Conservation (phyloP, 2,329 filamentous ascomycete species). For the Orbilia oligospora region DNA sequence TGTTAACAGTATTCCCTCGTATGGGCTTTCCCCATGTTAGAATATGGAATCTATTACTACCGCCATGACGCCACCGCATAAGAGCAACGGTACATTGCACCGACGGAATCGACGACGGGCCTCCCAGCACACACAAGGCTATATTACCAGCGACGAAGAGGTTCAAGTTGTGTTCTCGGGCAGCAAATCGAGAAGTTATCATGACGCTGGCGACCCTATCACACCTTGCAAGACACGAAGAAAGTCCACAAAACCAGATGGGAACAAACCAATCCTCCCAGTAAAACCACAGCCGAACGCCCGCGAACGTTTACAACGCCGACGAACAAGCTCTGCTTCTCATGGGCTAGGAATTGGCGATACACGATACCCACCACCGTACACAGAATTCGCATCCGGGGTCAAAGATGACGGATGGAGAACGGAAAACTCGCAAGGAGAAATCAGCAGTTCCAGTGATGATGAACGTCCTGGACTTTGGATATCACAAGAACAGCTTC, state of each 20-base stretch:
- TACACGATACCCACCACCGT: slow-evolving; percentile 39
- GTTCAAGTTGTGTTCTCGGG: slow-evolving; percentile 49
- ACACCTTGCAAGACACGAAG: slow-evolving; percentile 47
- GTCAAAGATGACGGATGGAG: slow-evolving; percentile 53
- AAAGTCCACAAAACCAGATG: slow-evolving; percentile 18
- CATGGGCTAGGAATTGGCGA: slow-evolving; percentile 34
- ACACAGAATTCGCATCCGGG: slow-evolving; percentile 31
- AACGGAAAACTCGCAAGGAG: slow-evolving; percentile 52
- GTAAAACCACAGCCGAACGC: slow-evolving; percentile 46
- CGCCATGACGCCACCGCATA: slow-evolving; percentile 37
- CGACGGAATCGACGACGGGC: slow-evolving; percentile 33
- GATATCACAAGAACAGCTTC: slow-evolving; percentile 54
- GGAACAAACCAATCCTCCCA: slow-evolving; percentile 44
- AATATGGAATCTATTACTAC: slow-evolving; percentile 51
- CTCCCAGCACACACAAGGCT: slow-evolving; percentile 28
- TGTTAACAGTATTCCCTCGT: slow-evolving; percentile 45
- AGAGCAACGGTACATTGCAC: slow-evolving; percentile 32
- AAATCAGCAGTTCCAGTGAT: slow-evolving; percentile 43
- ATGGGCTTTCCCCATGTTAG: slow-evolving; percentile 30
- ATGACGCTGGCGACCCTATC: slow-evolving; percentile 28
- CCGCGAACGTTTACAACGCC: slow-evolving; percentile 39
- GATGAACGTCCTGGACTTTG: slow-evolving; percentile 35
- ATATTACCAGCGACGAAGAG: slow-evolving; percentile 47
- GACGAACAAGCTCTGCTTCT: slow-evolving; percentile 16
- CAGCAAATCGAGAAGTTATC: slow-evolving; percentile 11